Conservation (phyloP, 1,284 basidiomycete species). For the Pholiota adiposa region DNA sequence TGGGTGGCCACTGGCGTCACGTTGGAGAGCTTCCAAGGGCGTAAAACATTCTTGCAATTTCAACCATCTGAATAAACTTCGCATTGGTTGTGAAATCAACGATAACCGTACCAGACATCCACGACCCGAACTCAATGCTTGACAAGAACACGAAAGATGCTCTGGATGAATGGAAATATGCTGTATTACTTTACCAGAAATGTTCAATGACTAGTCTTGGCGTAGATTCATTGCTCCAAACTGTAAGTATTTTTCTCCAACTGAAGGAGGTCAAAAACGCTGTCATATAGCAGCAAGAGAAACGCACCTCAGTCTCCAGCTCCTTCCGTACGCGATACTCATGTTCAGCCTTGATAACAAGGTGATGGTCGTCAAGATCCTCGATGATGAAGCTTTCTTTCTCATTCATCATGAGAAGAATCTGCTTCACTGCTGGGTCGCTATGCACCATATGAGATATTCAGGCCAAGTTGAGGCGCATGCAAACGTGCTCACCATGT, state of each 20-base stretch:
- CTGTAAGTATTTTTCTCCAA: slow-evolving; percentile 27
- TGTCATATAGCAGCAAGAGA: neutral
- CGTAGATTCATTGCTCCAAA: slow-evolving; percentile 8
- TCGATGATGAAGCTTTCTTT: slow-evolving; percentile 82
- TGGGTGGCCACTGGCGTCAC: no score
- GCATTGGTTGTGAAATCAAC: no score
- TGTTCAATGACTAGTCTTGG: neutral
- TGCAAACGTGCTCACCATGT: slow-evolving; percentile 62
- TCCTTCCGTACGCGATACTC: slow-evolving; percentile 75
- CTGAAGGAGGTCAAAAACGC: slow-evolving; percentile 9
- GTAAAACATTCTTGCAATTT: no score
- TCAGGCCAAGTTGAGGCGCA: neutral
- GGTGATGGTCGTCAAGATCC: slow-evolving; percentile 84
- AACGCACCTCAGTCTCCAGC: slow-evolving; percentile 76
- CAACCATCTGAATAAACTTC: no score
- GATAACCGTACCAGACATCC: no score
- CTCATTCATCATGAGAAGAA: slow-evolving; percentile 83
- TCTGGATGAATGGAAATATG: no score
- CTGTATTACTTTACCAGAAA: neutral
- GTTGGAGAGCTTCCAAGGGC: no score
- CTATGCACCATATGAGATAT: slow-evolving; percentile 40
- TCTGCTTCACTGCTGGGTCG: slow-evolving; percentile 91
- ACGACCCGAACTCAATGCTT: no score
- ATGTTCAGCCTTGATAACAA: slow-evolving; percentile 82
- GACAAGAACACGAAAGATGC: no score